Evolutionary conservation across 495 filamentous ascomycete species (phyloP).

Genomic region (Podospora conica): DNA sequence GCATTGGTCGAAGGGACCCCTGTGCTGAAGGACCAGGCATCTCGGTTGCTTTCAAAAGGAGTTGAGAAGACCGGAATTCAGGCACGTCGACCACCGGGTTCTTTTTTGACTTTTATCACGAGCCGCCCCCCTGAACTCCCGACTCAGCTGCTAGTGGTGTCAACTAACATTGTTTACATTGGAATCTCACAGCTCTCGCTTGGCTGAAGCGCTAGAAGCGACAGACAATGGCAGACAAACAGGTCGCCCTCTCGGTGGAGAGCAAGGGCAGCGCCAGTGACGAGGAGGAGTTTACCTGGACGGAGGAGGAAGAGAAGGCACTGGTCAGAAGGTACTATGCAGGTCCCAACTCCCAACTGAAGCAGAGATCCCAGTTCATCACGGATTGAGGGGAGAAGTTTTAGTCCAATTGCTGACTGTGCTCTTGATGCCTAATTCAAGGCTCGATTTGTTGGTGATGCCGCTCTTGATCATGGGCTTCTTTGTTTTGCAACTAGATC

Average conservation of each 20-base stretch:
- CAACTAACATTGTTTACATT: background rate
- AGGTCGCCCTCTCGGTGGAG: slow-evolving; percentile 11
- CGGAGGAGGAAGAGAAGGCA: slow-evolving; percentile 31
- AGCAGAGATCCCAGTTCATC: no score
- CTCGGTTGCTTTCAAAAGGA: background rate
- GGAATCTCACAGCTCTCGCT: background rate
- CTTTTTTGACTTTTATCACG: background rate
- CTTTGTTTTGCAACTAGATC: slow-evolving; percentile 53
- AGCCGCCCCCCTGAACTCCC: background rate
- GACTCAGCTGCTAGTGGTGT: background rate
- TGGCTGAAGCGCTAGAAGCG: background rate
- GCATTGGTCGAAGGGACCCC: background rate
- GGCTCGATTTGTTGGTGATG: slow-evolving; percentile 46
- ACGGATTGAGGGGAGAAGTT: background rate
- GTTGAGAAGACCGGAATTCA: background rate
- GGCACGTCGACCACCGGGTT: background rate
- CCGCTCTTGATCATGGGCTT: slow-evolving; percentile 51
- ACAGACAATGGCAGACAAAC: slow-evolving; percentile 17
- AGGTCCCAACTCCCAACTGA: background rate
- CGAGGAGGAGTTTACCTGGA: slow-evolving; percentile 28
- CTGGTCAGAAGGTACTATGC: slow-evolving; percentile 29
- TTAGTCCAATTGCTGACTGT: background rate
- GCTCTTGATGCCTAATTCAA: slow-evolving; percentile 12
- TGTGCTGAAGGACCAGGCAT: background rate
- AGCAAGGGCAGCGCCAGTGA: slow-evolving; percentile 19